Conservation (phyloP, 495 filamentous ascomycete genomes). For the Penicillium mononematosum region DNA sequence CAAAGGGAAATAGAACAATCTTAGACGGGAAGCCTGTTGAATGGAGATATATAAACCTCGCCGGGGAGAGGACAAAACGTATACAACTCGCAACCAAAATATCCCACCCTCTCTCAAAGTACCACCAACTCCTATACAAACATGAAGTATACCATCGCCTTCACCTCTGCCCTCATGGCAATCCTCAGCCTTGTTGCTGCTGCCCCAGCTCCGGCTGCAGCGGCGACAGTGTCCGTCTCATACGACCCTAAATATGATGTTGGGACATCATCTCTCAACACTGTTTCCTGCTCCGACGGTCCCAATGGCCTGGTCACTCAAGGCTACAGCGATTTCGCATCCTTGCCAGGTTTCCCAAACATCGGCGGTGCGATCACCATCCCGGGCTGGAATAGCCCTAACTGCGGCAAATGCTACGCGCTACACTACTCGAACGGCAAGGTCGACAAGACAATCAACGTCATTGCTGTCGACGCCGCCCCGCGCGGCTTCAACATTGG, state of each 20-base stretch:
- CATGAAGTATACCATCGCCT: constrained; percentile 26
- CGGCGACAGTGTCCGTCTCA: constrained; percentile 31
- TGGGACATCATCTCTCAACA: constrained; percentile 50
- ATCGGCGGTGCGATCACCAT: constrained; percentile 65
- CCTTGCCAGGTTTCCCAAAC: constrained; percentile 54
- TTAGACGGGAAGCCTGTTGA: constrained; percentile 4
- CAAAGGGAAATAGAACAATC: constrained; percentile 14
- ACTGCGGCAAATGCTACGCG: constrained; percentile 70
- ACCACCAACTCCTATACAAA: not conserved
- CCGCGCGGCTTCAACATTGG: constrained; percentile 63
- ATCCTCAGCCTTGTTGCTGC: constrained; percentile 19
- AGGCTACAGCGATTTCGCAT: constrained; percentile 64
- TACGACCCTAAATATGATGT: constrained; percentile 41
- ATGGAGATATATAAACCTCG: constrained; percentile 20
- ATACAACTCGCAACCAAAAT: not conserved
- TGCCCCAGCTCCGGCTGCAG: constrained; percentile 12
- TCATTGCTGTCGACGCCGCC: constrained; percentile 67
- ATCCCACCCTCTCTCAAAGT: not conserved
- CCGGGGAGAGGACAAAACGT: not conserved
- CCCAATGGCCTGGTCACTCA: constrained; percentile 62
- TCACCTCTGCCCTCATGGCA: constrained; percentile 24
- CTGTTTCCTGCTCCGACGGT: constrained; percentile 57
- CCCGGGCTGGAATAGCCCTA: constrained; percentile 54
- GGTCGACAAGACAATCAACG: constrained; percentile 55
- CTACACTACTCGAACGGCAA: constrained; percentile 49